phyloP scores from a whole-genome alignment of 2,329 filamentous ascomycete species.

The Ascochyta viciae-villosae region DNA sequence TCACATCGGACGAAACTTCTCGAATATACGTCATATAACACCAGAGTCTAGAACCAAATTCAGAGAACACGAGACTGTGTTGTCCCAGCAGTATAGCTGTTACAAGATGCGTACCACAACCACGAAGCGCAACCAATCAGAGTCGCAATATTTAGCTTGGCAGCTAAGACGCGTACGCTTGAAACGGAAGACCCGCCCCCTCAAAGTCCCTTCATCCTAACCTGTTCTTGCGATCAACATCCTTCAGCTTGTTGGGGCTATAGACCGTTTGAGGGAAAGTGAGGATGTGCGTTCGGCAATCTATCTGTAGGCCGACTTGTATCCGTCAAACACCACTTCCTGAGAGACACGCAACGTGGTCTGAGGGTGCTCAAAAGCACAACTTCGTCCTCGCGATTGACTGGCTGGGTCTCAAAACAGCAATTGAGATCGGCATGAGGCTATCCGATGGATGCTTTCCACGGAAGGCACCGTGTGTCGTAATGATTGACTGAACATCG shows the following conservation, averaged over 20 bases:
- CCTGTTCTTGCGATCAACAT: constrained; percentile 2
- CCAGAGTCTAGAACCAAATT: neutral
- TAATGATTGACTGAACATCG: constrained; percentile 6
- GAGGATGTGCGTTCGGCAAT: constrained; percentile 8
- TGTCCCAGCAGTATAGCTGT: constrained; percentile 2
- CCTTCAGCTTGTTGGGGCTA: constrained; percentile 1
- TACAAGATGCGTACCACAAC: constrained; percentile 5
- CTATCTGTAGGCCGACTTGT: constrained; percentile 6
- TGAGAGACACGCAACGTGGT: neutral
- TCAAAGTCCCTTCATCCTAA: constrained; percentile 13
- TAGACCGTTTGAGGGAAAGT: constrained; percentile 5
- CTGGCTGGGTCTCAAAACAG: constrained; percentile 20
- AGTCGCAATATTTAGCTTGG: neutral
- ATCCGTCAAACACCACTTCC: neutral
- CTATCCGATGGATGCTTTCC: constrained; percentile 4
- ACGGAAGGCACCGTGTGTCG: constrained; percentile 9
- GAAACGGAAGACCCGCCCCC: constrained; percentile 10
- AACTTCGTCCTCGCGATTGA: neutral
- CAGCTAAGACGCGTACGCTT: constrained; percentile 10
- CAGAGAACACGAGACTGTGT: neutral
- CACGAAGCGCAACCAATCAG: constrained; percentile 5
- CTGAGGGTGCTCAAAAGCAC: constrained; percentile 4
- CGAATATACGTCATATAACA: neutral
- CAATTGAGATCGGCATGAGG: constrained; percentile 17
- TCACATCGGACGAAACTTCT: constrained; percentile 1